phyloP scores from a whole-genome alignment of 1,284 basidiomycete genomes.

The Leccinum angustisporum region DNA sequence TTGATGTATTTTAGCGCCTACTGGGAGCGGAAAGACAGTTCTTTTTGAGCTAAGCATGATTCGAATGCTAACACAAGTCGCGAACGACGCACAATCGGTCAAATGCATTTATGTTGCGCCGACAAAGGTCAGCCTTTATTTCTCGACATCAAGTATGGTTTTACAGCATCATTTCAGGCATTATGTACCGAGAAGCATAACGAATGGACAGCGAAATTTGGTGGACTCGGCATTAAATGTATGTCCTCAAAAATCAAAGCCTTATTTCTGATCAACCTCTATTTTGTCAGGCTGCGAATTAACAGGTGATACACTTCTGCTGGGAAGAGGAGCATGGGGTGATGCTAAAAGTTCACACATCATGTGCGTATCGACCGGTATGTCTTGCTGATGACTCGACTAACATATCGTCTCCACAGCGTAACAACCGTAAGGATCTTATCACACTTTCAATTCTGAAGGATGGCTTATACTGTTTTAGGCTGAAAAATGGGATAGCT shows the following conservation, averaged over 20 bases:
- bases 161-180: conserved; percentile 49
- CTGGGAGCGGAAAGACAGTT: conserved; percentile 91
- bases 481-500: conserved; percentile 94
- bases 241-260: not conserved
- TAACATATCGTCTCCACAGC: conserved; percentile 35
- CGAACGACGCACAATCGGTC: conserved; percentile 36
- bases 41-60: conserved; percentile 92
- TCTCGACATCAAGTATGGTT: not conserved
- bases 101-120: conserved; percentile 94
- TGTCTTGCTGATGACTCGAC: conserved; percentile 6
- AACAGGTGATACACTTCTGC: conserved; percentile 83
- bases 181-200: conserved; percentile 82
- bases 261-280: not conserved
- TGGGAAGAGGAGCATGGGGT: conserved; percentile 63
- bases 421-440: conserved; percentile 66
- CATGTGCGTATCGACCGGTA: conserved; percentile 51
- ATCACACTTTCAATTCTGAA: conserved; percentile 1
- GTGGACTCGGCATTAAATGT: conserved; percentile 75
- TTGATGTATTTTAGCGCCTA: conserved; percentile 63
- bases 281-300: conserved; percentile 72
- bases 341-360: conserved; percentile 72
- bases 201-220: conserved; percentile 86
- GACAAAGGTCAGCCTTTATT: conserved; percentile 65
- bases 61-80: conserved; percentile 59
- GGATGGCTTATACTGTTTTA: conserved; percentile 34